A percentile compares a stretch with the other conserved stretches of the same genome.
These are phyloP conservation scores for Trametes elegans DNA, from an alignment of 768 basidiomycete genomes.

Conservation along the genomic window DNA sequence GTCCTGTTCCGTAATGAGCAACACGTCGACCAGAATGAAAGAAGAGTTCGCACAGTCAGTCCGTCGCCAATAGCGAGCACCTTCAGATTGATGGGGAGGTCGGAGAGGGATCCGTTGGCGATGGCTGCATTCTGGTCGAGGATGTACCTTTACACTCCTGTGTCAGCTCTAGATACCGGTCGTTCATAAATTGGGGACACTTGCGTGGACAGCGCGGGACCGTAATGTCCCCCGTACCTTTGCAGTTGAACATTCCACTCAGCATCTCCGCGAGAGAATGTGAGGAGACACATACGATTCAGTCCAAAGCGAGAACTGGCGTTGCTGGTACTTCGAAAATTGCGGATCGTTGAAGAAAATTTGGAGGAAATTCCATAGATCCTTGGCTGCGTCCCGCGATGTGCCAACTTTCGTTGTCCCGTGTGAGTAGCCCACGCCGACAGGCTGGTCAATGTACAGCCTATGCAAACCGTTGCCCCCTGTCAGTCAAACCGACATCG, in stretches of 20 bases:
- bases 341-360: constrained; percentile 54
- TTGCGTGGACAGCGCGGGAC: no score
- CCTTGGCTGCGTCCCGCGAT: constrained; percentile 50
- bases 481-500: not conserved
- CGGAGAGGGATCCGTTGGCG: constrained; percentile 41
- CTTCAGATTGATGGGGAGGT: constrained; percentile 55
- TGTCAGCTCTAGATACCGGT: no score
- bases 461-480: constrained; percentile 9
- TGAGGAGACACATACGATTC: constrained; percentile 46
- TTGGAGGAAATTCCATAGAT: constrained; percentile 46
- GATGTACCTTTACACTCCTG: constrained; percentile 38
- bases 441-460: constrained; percentile 60
- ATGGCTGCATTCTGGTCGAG: constrained; percentile 59
- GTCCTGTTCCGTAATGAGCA: constrained; percentile 25
- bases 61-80: constrained; percentile 64
- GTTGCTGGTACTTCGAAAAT: constrained; percentile 45
- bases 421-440: constrained; percentile 62
- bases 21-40: not conserved
- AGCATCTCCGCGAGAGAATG: no score
- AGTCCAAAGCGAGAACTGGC: constrained; percentile 58
- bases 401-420: constrained; percentile 48
- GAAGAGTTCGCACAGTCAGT: constrained; percentile 44
- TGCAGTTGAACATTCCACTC: constrained; percentile 10
- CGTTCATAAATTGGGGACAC: constrained; percentile 33
- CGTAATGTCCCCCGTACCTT: constrained; percentile 40